phyloP scores from a whole-genome alignment of 768 basidiomycete genomes.

The Boletus tomentosulus region DNA sequence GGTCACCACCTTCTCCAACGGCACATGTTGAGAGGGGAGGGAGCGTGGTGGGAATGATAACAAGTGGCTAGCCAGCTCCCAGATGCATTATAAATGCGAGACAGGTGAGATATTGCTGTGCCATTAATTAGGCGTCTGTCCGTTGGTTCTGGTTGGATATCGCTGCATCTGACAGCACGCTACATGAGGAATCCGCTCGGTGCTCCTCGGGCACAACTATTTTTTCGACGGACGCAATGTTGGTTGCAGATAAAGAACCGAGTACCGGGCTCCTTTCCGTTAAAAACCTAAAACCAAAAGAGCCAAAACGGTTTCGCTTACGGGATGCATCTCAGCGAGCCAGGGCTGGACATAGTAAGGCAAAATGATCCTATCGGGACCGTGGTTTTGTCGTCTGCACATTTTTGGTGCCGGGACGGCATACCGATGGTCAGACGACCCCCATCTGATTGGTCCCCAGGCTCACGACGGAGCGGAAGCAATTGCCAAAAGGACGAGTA shows the following conservation, averaged over 20 bases:
- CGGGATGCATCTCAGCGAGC: constrained; percentile 18
- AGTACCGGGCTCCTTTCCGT: constrained; percentile 18
- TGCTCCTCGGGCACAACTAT: constrained; percentile 31
- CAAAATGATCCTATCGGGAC: constrained; percentile 18
- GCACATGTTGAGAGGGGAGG: constrained; percentile 49
- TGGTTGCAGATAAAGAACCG: constrained; percentile 1
- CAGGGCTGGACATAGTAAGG: constrained; percentile 16
- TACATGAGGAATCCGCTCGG: constrained; percentile 27
- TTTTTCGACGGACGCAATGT: constrained; percentile 18
- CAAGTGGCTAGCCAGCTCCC: background rate
- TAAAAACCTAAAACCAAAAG: constrained; percentile 35
- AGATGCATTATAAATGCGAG: constrained; percentile 25
- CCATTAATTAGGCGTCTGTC: constrained; percentile 24
- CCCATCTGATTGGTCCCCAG: constrained; percentile 1
- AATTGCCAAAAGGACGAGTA: constrained; percentile 2
- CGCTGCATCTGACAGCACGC: constrained; percentile 21
- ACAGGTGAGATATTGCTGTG: constrained; percentile 21
- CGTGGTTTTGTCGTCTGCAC: constrained; percentile 10
- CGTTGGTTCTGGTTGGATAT: constrained; percentile 17
- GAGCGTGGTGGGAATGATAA: constrained; percentile 16
- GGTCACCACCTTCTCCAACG: constrained; percentile 58
- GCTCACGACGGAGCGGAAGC: constrained; percentile 11
- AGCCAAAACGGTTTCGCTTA: constrained; percentile 31
- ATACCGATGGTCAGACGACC: constrained; percentile 11
- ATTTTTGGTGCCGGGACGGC: constrained; percentile 21